Base-by-base conservation (phyloP, 257 asterid species). In the Ophiorrhiza pumila region DNA sequence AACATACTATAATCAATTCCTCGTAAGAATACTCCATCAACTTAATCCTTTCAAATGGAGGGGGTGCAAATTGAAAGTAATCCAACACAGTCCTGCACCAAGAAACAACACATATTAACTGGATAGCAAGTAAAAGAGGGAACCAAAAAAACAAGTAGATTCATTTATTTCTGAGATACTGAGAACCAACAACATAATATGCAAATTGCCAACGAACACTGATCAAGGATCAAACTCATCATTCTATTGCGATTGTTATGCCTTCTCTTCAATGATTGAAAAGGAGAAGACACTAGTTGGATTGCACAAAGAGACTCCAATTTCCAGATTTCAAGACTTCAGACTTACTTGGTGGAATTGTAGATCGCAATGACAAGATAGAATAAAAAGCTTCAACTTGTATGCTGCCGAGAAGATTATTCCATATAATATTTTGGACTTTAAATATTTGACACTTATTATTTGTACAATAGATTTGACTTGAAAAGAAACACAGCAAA, bases 1-100 rank as follows among this genome's bases (percentile, higher is more conserved):
- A 56, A 22, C 69, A 17, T 88, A 94, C 98, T 91, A 47, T 62
- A 57, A 77, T 23, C 31, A 83, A 71, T 49, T 81, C 86, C 70
- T 72, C 69, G 22, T 68, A 59, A 80, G 79, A 82, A 65, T 85
- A 71, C 79, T 63, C 60, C 53, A 71, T 79, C 73, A 52, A 84
- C 76, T 63, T 83, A n/a, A 92, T 80, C 85, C 93, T 86, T 80
- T 90, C 82, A 43, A 91, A 95, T 22, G 99, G 98, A 77, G 97
- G 87, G 79, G 98, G 97, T 64, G 98, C 93, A 83, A 67, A 79
- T 58, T 80, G 71, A 74, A 91, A 90, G 85, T 95, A 95, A 78
- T 79, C 79, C 69, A 87, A 80, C 63, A 89, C 76, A 47, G 85
- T 70, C 95, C 99, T 94, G 90, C 77, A 76, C 43, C 78, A 83